Base-by-base conservation (phyloP, 768 basidiomycete genomes). In the Trametes cubensis region DNA sequence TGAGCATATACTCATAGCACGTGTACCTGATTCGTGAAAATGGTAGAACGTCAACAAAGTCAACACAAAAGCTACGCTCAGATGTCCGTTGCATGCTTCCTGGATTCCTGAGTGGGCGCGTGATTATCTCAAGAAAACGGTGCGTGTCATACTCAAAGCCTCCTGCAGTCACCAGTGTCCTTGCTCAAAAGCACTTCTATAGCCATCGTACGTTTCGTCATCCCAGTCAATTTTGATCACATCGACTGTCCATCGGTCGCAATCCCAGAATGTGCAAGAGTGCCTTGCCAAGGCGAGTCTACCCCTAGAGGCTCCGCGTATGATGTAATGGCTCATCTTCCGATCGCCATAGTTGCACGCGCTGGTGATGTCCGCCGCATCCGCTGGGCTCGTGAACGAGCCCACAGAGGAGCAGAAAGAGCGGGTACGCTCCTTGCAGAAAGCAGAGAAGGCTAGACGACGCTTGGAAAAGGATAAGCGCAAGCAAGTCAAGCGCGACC, bases 21-120 rank as follows among this genome's bases (percentile, higher is more conserved):
- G 6, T 6, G 42, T 44, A 5, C 20, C 46, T 23, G n/a, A 18
- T n/a, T 28, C 18, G 30, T 18, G 38, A 38, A 45, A 21, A 28
- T 34, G 28, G 42, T 15, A 93, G 90, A 91, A 94, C 66, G 92
- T 94, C 41, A 94, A 94, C 70, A 94, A 92, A 75, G 83, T 93
- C n/a, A 92, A 90, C 61, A 93, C 92, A 15, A 93, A 93, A 71
- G 89, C 83, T 0, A 87, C 84, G 0, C 66, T 88, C 17, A 79
- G 87, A 44, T 90, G 88, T 67, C 72, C 79, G 6, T 52, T 90
- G 10, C 76, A 85, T 54, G 76, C 81, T 1, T 55, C 74, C 0
- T 92, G 90, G 90, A 86, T 92, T 52, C 90, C 91, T 7, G 55
- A 64, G 2, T 92, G 90, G 91, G 83, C 87, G 4, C 74, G 71